Conservation (phyloP, 2,329 filamentous ascomycete genomes). For the Cercospora sesami region DNA sequence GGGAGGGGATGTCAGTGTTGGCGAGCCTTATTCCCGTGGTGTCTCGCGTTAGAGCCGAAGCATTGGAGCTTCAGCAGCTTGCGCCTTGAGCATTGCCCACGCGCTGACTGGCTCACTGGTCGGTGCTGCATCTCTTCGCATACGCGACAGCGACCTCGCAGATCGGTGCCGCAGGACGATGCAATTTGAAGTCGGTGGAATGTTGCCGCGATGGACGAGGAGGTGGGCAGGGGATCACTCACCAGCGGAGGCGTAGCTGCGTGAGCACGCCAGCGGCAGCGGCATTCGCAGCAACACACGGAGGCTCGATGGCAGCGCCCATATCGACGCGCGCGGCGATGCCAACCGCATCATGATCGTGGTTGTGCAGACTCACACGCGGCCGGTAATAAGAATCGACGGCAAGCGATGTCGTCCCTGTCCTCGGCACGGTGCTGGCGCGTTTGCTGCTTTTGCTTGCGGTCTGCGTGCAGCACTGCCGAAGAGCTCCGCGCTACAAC, state of each 20-base stretch:
- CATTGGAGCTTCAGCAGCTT: conserved; percentile 8
- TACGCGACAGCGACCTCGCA: not conserved
- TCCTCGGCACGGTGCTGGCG: not conserved
- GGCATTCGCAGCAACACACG: conserved; percentile 28
- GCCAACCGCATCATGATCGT: conserved; percentile 21
- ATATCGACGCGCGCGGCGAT: conserved; percentile 19
- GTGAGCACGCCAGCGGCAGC: conserved; percentile 15
- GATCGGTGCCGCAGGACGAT: not conserved
- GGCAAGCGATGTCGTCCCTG: conserved; percentile 2
- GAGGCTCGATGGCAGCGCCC: conserved; percentile 26
- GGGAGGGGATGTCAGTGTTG: not conserved
- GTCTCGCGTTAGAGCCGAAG: not conserved
- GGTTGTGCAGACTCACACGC: not conserved
- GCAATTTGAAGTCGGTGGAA: not conserved
- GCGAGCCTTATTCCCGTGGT: conserved; percentile 4
- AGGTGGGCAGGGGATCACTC: conserved; percentile 13
- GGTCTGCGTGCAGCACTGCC: not conserved
- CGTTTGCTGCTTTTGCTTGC: not conserved
- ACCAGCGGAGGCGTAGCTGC: conserved; percentile 28
- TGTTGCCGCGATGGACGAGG: not conserved
- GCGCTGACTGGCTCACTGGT: not conserved
- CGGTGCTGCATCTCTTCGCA: not conserved
- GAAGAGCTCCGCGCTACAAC: not conserved
- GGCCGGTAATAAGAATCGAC: not conserved
- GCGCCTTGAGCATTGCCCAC: not conserved